Evolutionary conservation across 2,329 filamentous ascomycete species (phyloP), one percentile per base, ranked within the genome.

Genomic region (Fusarium lyarnte): DNA sequence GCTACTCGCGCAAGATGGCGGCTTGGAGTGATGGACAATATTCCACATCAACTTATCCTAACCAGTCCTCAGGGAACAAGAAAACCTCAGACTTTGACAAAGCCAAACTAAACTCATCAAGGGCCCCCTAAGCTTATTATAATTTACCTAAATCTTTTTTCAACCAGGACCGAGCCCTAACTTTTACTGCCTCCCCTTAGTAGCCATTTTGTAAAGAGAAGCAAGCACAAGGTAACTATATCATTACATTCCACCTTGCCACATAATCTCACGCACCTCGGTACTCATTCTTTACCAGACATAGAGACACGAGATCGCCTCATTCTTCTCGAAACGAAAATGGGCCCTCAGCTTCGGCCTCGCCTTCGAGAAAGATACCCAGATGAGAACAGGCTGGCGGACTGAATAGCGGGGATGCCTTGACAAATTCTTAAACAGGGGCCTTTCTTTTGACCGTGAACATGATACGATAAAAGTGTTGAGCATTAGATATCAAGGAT

Each of bases 361-460:
- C 45, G 46, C 53, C 35, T 67, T 66, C 55, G 47, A 70, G 64
- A 70, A 63, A 29, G 63, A 57, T 57, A 39, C 64, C 27, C 52
- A 47, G 52, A 53, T 58, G 47, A 58, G 49, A 53, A 42, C 52
- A 43, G 54, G 35, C 47, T 46, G 23, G 38, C 23, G 42, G 36
- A 41, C 42, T 55, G 57, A 65, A 39, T 36, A 61, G 62, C 59
- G 69, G 64, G 59, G 60, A 63, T 61, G 33, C 17, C 33, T 47
- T 53, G 29, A 38, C 36, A 57, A 36, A 60, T 31, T 23, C 42
- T 61, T 65, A 36, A 58, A 72, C 72, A 69, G 60, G 64, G 70
- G 54, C 64, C 66, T 38, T 54, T 45, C 35, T 60, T 27, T 58
- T 21, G 31, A 62, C 46, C 66, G 39, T 45, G 58, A 64, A 41